Conservation (phyloP, 352 stramenopile species). For the Phytophthora citricola region DNA sequence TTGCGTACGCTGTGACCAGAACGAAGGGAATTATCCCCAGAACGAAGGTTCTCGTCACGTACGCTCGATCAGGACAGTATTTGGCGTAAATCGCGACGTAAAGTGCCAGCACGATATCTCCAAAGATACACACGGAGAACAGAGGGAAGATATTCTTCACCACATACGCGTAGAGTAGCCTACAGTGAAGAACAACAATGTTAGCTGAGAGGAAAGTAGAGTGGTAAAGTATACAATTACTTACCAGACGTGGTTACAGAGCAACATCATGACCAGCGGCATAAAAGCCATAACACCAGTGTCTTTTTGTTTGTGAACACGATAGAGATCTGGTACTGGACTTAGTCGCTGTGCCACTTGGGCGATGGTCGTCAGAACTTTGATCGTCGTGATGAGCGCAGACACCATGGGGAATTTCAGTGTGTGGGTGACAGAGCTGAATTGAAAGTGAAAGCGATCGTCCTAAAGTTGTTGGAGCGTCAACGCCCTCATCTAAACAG, state of each 20-base stretch:
- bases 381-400: slow-evolving; percentile 35
- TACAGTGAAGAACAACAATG: neutral
- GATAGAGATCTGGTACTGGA: slow-evolving; percentile 32
- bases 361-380: slow-evolving; percentile 30
- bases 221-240: neutral
- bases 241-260: slow-evolving; percentile 45
- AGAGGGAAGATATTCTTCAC: slow-evolving; percentile 38
- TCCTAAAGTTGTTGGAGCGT: too few species aligned
- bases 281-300: slow-evolving; percentile 35
- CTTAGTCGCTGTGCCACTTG: slow-evolving; percentile 31
- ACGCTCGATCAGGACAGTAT: slow-evolving; percentile 25
- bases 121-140: slow-evolving; percentile 35
- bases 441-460: slow-evolving; percentile 6
- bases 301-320: slow-evolving; percentile 17
- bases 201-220: too few species aligned
- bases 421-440: neutral
- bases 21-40: slow-evolving; percentile 9
- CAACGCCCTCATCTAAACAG: too few species aligned
- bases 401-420: slow-evolving; percentile 14
- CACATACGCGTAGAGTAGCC: slow-evolving; percentile 36
- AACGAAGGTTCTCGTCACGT: slow-evolving; percentile 19
- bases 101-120: slow-evolving; percentile 22
- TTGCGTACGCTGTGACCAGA: slow-evolving; percentile 26
- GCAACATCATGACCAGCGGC: slow-evolving; percentile 26
- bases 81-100: slow-evolving; percentile 35